A percentile compares a stretch with the other conserved stretches of the same genome.
Evolutionary conservation across 352 stramenopile species (phyloP).

Genomic region (Pythium aphanidermatum): DNA sequence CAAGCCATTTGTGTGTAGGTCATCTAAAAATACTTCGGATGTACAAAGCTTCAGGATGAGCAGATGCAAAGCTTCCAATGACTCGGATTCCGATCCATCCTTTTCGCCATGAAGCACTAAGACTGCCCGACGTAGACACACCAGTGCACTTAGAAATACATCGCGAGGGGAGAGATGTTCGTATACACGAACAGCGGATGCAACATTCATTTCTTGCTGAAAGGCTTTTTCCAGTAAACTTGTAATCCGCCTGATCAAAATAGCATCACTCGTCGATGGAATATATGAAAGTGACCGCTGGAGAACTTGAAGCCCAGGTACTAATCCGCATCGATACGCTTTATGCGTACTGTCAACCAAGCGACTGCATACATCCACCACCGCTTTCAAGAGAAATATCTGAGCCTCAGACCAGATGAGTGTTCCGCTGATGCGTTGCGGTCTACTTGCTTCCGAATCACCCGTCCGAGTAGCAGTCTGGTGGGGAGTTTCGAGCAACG

Average conservation of each 20-base stretch:
- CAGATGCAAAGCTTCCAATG: constrained; percentile 32
- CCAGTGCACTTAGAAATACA: constrained; percentile 70
- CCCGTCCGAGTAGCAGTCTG: constrained; percentile 6
- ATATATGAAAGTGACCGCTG: constrained; percentile 47
- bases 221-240: constrained; percentile 56
- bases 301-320: constrained; percentile 64
- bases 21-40: constrained; percentile 66
- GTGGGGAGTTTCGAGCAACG: constrained; percentile 35
- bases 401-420: constrained; percentile 54
- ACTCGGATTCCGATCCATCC: constrained; percentile 13
- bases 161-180: constrained; percentile 62
- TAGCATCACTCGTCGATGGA: constrained; percentile 15
- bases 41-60: constrained; percentile 67
- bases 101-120: constrained; percentile 38
- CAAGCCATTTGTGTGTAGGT: constrained; percentile 42
- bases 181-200: constrained; percentile 58
- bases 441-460: background rate
- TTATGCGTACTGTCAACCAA: constrained; percentile 78
- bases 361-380: constrained; percentile 66
- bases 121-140: constrained; percentile 59
- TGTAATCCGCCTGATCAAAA: constrained; percentile 52
- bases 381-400: constrained; percentile 59
- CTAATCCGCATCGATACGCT: constrained; percentile 57
- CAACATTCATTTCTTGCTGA: constrained; percentile 68
- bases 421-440: constrained; percentile 11